Percentiles rank a stretch among this genome's conserved stretches.
Conservation (phyloP, 1,139 yeast genomes). For the Protomyces inouyei region DNA sequence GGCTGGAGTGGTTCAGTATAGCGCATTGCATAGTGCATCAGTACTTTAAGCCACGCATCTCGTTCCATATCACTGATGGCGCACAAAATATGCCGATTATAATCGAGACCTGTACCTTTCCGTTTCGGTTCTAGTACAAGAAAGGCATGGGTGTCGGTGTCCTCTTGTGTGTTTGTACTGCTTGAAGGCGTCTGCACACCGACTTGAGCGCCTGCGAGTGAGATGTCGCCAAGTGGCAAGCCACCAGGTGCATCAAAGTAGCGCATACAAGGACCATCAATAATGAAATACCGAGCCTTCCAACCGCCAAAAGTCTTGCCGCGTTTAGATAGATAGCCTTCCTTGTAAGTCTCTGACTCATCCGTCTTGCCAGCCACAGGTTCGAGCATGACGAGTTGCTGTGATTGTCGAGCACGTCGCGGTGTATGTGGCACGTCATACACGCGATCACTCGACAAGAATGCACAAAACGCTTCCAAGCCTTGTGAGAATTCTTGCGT, state of each 20-base stretch:
- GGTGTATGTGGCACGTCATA: conserved; percentile 55
- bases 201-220: conserved; percentile 56
- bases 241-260: conserved; percentile 62
- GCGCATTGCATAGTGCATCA: conserved; percentile 45
- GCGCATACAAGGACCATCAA: conserved; percentile 60
- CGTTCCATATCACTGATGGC: conserved; percentile 79
- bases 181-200: conserved; percentile 52
- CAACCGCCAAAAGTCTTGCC: conserved; percentile 60
- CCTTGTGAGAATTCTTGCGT: background rate
- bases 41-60: conserved; percentile 66
- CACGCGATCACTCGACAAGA: conserved; percentile 63
- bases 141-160: conserved; percentile 61
- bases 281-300: conserved; percentile 70
- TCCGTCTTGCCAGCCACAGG: background rate
- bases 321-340: conserved; percentile 64
- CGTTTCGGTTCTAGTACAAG: conserved; percentile 61
- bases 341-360: conserved; percentile 42
- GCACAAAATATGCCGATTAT: conserved; percentile 65
- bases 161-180: conserved; percentile 41
- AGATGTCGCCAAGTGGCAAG: conserved; percentile 53
- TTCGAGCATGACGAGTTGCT: conserved; percentile 37
- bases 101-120: conserved; percentile 47
- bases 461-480: conserved; percentile 50
- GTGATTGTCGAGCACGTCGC: conserved; percentile 44
- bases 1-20: background rate